Evolutionary conservation across 2,329 filamentous ascomycete genomes (phyloP).

Genomic region (Colletotrichum sp.): DNA sequence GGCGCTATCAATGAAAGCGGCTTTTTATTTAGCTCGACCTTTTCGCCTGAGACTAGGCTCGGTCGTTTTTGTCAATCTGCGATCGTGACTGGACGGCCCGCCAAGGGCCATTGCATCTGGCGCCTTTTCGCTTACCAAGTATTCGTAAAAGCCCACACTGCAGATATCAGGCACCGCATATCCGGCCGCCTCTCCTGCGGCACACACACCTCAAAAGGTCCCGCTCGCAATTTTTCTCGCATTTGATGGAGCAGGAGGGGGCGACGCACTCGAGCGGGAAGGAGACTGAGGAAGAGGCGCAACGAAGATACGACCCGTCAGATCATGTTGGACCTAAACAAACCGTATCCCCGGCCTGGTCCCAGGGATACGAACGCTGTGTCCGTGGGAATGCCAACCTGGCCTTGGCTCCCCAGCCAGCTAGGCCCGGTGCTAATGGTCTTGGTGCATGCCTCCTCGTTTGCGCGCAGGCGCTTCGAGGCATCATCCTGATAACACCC

Average conservation of each 20-base stretch:
- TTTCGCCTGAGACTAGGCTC: slow-evolving; percentile 9
- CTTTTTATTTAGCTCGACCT: background rate
- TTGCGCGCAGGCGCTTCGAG: background rate
- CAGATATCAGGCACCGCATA: background rate
- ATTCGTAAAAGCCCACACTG: background rate
- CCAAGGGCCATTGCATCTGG: background rate
- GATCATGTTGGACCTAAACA: background rate
- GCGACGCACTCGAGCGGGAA: background rate
- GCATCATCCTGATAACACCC: background rate
- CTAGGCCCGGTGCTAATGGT: background rate
- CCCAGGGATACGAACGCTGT: background rate
- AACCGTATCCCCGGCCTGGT: background rate
- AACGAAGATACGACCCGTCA: background rate
- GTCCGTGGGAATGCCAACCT: background rate
- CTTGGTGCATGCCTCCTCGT: background rate
- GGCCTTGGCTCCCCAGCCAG: background rate
- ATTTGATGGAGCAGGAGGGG: background rate
- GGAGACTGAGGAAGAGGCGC: background rate
- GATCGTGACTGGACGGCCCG: background rate
- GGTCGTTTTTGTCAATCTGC: background rate
- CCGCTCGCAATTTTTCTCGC: background rate
- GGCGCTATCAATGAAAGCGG: background rate
- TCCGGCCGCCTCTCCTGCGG: background rate
- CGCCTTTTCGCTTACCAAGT: background rate
- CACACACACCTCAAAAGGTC: background rate